These are phyloP conservation scores for Rhodotorula sp. DNA, from an alignment of 1,284 basidiomycete genomes.

Conservation along the genomic window DNA sequence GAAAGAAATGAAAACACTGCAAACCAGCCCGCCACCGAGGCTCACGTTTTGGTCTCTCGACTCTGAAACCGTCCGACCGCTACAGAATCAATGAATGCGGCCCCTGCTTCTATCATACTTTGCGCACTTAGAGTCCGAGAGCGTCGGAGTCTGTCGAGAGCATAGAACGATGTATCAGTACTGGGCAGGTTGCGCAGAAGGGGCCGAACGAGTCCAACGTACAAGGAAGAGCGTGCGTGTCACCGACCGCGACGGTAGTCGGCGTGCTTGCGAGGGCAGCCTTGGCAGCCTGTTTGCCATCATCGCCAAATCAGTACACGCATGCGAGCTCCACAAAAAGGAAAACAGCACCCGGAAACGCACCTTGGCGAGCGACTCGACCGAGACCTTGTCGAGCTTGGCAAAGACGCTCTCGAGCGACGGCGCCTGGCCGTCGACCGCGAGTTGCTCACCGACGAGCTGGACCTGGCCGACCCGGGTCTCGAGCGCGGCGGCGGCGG, in stretches of 20 bases:
- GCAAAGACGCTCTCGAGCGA: constrained; percentile 46
- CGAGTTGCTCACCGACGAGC: constrained; percentile 40
- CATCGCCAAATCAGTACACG: background rate
- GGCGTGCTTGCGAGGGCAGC: constrained; percentile 70
- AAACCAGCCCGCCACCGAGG: constrained; percentile 1
- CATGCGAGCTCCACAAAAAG: background rate
- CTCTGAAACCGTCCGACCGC: background rate
- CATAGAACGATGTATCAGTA: background rate
- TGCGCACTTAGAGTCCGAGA: constrained; percentile 32
- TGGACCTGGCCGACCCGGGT: constrained; percentile 51
- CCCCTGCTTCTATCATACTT: background rate
- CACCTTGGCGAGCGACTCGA: constrained; percentile 48
- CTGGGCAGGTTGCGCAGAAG: background rate
- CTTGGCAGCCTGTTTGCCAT: constrained; percentile 41
- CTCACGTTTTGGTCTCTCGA: constrained; percentile 1
- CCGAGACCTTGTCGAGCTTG: constrained; percentile 45
- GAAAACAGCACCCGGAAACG: background rate
- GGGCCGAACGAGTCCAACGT: background rate
- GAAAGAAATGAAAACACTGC: constrained; percentile 8
- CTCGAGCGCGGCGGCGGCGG: constrained; percentile 68
- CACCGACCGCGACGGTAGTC: constrained; percentile 80
- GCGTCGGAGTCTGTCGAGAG: constrained; percentile 34
- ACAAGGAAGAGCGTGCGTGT: constrained; percentile 69
- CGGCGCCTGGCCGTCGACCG: constrained; percentile 48
- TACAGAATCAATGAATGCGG: background rate